Base-by-base conservation (phyloP, 345 rosid genomes). In the Populus deltoides region DNA sequence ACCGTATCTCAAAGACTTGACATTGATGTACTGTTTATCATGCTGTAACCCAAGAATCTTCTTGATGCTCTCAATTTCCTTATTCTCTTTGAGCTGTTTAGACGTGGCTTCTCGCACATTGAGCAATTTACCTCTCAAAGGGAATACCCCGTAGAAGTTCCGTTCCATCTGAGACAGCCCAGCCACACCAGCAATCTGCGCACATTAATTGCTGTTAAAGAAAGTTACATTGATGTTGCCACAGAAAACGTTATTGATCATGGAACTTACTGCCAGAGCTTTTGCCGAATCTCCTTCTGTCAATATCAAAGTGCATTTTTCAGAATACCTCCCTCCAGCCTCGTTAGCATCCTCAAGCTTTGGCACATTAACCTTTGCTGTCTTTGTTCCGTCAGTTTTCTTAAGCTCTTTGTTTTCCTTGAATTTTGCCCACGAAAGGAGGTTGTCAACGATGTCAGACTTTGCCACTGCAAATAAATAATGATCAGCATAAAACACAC, bases 221-320 rank as follows among this genome's bases (percentile, higher is more conserved):
- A 29, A 43, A 35, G 47, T 55, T 25, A 20, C 51, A n/a, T 68
- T 71, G 4, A 12, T 33, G 36, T 24, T 25, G 35, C 33, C 78
- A 65, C 41, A n/a, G 45, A 70, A 49, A 1, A 16, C 4, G 43
- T 24, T 55, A 43, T 25, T 31, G 31, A 71, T 45, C 16, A 74
- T 47, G 66, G 29, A 35, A 85, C 98, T 88, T 82, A 97, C 98
- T 6, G 99, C 99, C 31, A 97, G 92, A 74, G 94, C 84, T 86
- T 97, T 97, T 36, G 99, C 99, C 61, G 99, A 97, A 83, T 94
- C 98, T 85, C 99, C 99, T 91, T 97, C 99, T 1, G 99, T 97
- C 81, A 97, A 86, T 75, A 97, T 97, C 86, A 97, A 81, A 24
- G 98, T 94, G 78, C 99, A 97, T 55, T 71, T 86, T 1, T 89